phyloP scores from a whole-genome alignment of 2,329 filamentous ascomycete species.

The Camptophora hylomeconis region DNA sequence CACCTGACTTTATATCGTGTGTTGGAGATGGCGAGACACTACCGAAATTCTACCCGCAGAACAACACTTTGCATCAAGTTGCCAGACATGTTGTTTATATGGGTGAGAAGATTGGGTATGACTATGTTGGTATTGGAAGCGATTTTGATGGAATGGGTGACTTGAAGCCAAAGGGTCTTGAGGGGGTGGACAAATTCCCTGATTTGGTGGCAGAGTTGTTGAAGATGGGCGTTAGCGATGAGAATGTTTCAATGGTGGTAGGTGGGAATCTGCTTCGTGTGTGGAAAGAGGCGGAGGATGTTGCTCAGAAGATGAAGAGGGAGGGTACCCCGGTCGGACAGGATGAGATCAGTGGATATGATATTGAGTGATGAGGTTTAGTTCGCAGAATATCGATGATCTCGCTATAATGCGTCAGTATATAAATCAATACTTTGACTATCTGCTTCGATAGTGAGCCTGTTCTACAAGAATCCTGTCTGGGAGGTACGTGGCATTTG shows the following conservation, averaged over 20 bases:
- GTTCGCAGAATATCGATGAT: too few species aligned
- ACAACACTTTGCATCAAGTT: slow-evolving; percentile 64
- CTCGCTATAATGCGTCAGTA: too few species aligned
- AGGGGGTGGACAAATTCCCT: slow-evolving; percentile 76
- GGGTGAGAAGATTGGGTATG: slow-evolving; percentile 69
- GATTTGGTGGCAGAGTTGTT: slow-evolving; percentile 64
- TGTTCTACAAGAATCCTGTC: too few species aligned
- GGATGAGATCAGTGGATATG: slow-evolving; percentile 21
- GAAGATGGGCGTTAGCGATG: slow-evolving; percentile 57
- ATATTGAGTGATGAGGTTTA: not conserved
- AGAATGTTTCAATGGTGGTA: slow-evolving; percentile 60
- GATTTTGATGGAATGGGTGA: slow-evolving; percentile 62
- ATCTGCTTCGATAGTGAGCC: too few species aligned
- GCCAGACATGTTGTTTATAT: slow-evolving; percentile 73
- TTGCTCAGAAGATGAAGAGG: slow-evolving; percentile 53
- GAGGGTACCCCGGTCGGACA: slow-evolving; percentile 36
- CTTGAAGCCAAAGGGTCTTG: slow-evolving; percentile 55
- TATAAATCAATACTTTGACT: too few species aligned
- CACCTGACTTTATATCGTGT: slow-evolving; percentile 72
- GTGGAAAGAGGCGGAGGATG: slow-evolving; percentile 64
- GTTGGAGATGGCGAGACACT: slow-evolving; percentile 33
- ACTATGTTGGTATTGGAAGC: slow-evolving; percentile 75
- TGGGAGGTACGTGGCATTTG: too few species aligned
- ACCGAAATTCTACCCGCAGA: slow-evolving; percentile 52
- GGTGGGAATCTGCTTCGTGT: slow-evolving; percentile 75